Conservation (phyloP, 1,139 yeast species). For the Meyerozyma athensensis region DNA sequence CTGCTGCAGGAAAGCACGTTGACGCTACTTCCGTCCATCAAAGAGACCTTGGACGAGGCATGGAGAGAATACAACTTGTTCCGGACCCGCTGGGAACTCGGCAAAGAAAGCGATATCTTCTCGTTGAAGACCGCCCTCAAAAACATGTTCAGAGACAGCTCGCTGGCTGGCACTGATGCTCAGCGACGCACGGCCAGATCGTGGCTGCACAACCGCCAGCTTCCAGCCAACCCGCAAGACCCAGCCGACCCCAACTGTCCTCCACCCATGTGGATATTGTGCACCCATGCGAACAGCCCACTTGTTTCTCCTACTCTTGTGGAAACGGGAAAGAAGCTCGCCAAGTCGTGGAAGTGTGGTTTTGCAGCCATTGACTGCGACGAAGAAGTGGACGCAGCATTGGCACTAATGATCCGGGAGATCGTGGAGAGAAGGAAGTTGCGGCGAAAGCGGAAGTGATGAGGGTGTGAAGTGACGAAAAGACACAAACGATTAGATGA, state of each 20-base stretch:
- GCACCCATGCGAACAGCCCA: conserved; percentile 54
- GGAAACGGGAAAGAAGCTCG: conserved; percentile 51
- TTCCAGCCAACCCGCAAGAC: conserved; percentile 28
- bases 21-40: conserved; percentile 42
- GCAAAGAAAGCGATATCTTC: conserved; percentile 63
- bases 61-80: conserved; percentile 65
- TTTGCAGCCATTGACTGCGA: conserved; percentile 55
- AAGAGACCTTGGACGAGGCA: conserved; percentile 59
- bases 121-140: conserved; percentile 55
- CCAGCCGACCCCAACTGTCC: conserved; percentile 47
- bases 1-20: conserved; percentile 41
- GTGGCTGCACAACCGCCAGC: conserved; percentile 10
- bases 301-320: conserved; percentile 56
- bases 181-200: conserved; percentile 14
- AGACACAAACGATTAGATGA: too few relatives aligned
- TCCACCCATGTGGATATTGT: conserved; percentile 65
- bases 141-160: conserved; percentile 49
- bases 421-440: conserved; percentile 42
- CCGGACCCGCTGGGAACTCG: conserved; percentile 51
- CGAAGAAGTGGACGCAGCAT: conserved; percentile 49
- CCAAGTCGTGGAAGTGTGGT: conserved; percentile 58
- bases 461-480: not conserved
- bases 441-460: conserved; percentile 8
- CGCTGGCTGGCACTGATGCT: conserved; percentile 16
- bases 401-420: conserved; percentile 56